Base-by-base conservation (phyloP, 1,284 basidiomycete genomes). In the Apiotrichum akiyoshidainum region DNA sequence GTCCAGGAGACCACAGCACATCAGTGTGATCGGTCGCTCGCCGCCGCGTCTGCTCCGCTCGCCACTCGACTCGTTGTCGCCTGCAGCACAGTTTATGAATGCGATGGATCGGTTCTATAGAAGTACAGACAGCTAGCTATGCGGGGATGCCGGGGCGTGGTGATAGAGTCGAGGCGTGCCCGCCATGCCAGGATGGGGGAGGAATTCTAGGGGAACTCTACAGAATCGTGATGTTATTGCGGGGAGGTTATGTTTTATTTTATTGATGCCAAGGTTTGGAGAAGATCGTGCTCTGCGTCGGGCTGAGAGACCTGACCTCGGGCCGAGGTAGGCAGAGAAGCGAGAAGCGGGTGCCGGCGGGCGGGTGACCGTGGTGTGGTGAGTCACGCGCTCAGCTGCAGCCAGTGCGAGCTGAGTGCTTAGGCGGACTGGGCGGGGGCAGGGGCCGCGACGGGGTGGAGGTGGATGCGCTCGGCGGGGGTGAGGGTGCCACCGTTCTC, bases 401-500 rank as follows among this genome's bases (percentile, higher is more conserved):
- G 46, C n/a, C 46, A 47, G 26, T 47, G 31, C 21, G 26, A 9
- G 6, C 12, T 22, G 7, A 13, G 47, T 35, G 48, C 35, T 50
- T 50, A 50, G 21, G 48, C n/a, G n/a, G 48, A 39, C 35, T 49
- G n/a, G 19, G 45, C 5, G 13, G 45, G 5, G 19, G 19, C 22
- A 10, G 48, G 22, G 35, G 21, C 35, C 8, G 17, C n/a, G 26
- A 46, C 54, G 19, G 53, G 17, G 51, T 47, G 58, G 41, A 63
- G 51, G 21, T 50, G 42, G 56, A 58, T 54, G 45, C 58, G 58
- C 46, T 63, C 58, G n/a, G 50, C 55, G 54, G 53, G 55, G 50
- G 56, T 54, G 33, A 63, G 53, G 42, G 33, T 45, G 46, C 58
- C 58, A 40, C 59, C 54, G 50, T 55, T 45, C 58, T 63, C 66